These are phyloP conservation scores for Chaetomium tenue DNA, from an alignment of 495 filamentous ascomycete genomes.

Conservation along the genomic window DNA sequence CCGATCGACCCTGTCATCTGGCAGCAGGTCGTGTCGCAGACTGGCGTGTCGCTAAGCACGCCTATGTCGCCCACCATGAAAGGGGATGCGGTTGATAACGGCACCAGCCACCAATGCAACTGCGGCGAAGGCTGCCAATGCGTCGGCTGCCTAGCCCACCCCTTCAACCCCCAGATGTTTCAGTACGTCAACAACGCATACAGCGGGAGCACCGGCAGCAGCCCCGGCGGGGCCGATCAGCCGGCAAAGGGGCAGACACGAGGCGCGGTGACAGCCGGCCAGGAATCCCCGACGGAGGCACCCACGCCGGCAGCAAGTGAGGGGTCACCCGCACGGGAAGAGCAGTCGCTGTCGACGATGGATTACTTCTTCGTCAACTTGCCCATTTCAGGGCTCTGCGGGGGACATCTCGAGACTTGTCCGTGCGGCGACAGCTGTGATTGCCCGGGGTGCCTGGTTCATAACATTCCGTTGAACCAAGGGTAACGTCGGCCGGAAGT, in stretches of 20 bases:
- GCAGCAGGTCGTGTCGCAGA: slow-evolving; percentile 34
- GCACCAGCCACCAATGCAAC: slow-evolving; percentile 53
- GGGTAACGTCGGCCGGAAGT: not conserved
- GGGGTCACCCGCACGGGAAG: slow-evolving; percentile 43
- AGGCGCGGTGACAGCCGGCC: slow-evolving; percentile 13
- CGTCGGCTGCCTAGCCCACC: slow-evolving; percentile 66
- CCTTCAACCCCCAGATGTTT: slow-evolving; percentile 68
- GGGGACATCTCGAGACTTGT: slow-evolving; percentile 42
- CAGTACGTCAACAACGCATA: slow-evolving; percentile 54
- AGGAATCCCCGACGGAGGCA: slow-evolving; percentile 28
- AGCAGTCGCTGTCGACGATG: slow-evolving; percentile 41
- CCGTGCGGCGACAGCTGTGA: slow-evolving; percentile 54
- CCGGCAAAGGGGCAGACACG: not conserved
- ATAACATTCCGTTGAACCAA: slow-evolving; percentile 15
- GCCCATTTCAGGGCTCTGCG: slow-evolving; percentile 38
- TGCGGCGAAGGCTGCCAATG: slow-evolving; percentile 70
- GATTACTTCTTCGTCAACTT: slow-evolving; percentile 55
- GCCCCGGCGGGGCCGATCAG: slow-evolving; percentile 10
- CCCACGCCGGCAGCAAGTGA: slow-evolving; percentile 39
- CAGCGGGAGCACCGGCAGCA: slow-evolving; percentile 21
- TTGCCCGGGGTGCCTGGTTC: slow-evolving; percentile 49
- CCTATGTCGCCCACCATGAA: slow-evolving; percentile 19
- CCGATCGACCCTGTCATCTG: slow-evolving; percentile 43
- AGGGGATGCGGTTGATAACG: slow-evolving; percentile 22
- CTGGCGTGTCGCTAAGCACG: slow-evolving; percentile 18